Evolutionary conservation across 2,329 filamentous ascomycete genomes (phyloP), one percentile per base, ranked within the genome.

Genomic region (Fusarium sp.): DNA sequence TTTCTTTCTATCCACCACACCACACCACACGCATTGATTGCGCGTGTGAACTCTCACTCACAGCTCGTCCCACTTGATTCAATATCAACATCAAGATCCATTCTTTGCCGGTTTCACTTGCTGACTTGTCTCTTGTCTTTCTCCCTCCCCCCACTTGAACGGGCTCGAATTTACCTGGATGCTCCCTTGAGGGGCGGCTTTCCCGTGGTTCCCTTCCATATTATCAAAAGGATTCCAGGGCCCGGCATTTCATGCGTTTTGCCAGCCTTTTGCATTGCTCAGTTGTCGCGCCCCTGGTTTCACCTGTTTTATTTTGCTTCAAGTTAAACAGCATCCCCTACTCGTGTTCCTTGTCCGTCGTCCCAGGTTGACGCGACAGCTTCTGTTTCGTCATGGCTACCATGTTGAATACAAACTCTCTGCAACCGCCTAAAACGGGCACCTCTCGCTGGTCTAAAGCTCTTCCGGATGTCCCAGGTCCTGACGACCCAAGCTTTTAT

Each of bases 381-480:
- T 57, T 64, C 57, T 55, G 57, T 65, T 64, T 61, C 63, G 53
- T 57, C 69, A 68, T 72, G 58, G 57, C 70, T 58, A 61, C 68
- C 68, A 75, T 70, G 72, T 50, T 74, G 43, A 71, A 63, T 55
- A 31, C 60, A 63, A 62, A 52, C 56, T 68, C 69, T 59, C 69
- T 75, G 54, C 66, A 73, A 59, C 73, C 68, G 58, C 74, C 74
- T 71, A 78, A 75, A 74, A 77, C 74, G 67, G 84, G 84, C 71
- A 79, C 81, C 56, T 88, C 86, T 71, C 85, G 86, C 76, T 87
- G 86, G 78, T 88, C 86, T 74, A 89, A 89, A 78, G 86, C 85
- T 33, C 79, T 89, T 68, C 86, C 86, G 33, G 79, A 81, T 57
- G 84, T 84, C 73, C 85, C 86, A 54, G 69, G 68, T 54, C 70